Evolutionary conservation across 179 eudicot species (phyloP), one percentile per base, ranked within the genome.

Genomic region (Nepenthes alata): DNA sequence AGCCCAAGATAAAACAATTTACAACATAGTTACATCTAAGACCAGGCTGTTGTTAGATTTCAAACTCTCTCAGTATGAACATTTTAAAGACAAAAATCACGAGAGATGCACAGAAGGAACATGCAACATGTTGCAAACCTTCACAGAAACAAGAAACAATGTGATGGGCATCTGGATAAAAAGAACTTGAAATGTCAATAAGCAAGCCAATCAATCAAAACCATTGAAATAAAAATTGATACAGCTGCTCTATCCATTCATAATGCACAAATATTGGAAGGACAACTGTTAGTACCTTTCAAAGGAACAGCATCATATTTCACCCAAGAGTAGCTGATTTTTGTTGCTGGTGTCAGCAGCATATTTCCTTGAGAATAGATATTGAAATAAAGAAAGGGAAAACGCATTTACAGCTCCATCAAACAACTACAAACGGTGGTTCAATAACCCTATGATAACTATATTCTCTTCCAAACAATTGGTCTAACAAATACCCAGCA

Each of bases 81-180:
- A 79, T 85, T 83, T 74, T 83, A 85, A 83, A 78, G 81, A 82
- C 84, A 74, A 85, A 87, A 85, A 78, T 90, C 85, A 85, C 75
- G 85, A 76, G 73, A 74, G 37, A 73, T 70, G 75, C 70, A 81
- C 66, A 77, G 78, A 83, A 79, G 70, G 86, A 76, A 80, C 86
- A 80, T 77, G 88, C 75, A 71, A 81, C 69, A 81, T 73, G 81
- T 48, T 72, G 86, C 82, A 85, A 60, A 90, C 97, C 95, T 93
- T 95, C 95, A 90, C 76, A 81, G 74, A 73, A 90, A 85, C 72
- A 77, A 87, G 81, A 81, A 87, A 3, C 11, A 10, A 11, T 1
- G 11, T 11, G 15, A 50, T 50, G 53, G 53, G n/a, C 53, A 11
- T 13, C n/a, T 6, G 4, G 11, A 11, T n/a, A 11, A 3, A 50